Percentiles rank a stretch among this genome's conserved stretches.
These are phyloP conservation scores for Xylariales sp. DNA, from an alignment of 2,329 filamentous ascomycete genomes.

Conservation along the genomic window DNA sequence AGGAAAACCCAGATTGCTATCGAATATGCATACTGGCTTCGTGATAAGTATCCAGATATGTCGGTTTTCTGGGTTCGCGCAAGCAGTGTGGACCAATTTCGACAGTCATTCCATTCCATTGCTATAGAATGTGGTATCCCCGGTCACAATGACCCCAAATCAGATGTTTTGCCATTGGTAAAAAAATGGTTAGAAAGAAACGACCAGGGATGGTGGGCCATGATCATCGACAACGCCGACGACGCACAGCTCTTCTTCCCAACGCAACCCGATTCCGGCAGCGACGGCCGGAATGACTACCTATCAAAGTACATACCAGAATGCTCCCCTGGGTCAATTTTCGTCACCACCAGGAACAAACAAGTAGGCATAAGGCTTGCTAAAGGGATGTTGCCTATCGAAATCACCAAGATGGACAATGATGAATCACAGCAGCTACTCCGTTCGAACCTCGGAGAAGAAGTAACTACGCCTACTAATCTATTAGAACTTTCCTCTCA, in stretches of 20 bases:
- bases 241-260: constrained; percentile 34
- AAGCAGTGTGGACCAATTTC: constrained; percentile 48
- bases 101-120: constrained; percentile 44
- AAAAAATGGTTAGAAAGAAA: constrained; percentile 47
- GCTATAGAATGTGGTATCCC: constrained; percentile 44
- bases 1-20: constrained; percentile 53
- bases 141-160: constrained; percentile 29
- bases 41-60: constrained; percentile 35
- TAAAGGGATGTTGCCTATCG: constrained; percentile 40
- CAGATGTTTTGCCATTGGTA: constrained; percentile 43
- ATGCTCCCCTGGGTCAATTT: constrained; percentile 46
- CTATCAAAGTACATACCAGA: constrained; percentile 45
- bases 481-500: constrained; percentile 42
- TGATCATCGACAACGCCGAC: constrained; percentile 39
- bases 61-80: constrained; percentile 53
- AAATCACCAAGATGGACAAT: constrained; percentile 48
- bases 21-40: constrained; percentile 43
- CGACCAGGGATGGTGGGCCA: constrained; percentile 38
- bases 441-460: not conserved
- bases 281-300: no score
- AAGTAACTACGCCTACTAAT: not conserved
- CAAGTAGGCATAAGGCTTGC: constrained; percentile 45
- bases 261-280: no score
- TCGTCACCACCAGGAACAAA: constrained; percentile 53
- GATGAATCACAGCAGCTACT: constrained; percentile 47